phyloP scores from a whole-genome alignment of 1,284 basidiomycete genomes.

The Cryptococcus sp. region DNA sequence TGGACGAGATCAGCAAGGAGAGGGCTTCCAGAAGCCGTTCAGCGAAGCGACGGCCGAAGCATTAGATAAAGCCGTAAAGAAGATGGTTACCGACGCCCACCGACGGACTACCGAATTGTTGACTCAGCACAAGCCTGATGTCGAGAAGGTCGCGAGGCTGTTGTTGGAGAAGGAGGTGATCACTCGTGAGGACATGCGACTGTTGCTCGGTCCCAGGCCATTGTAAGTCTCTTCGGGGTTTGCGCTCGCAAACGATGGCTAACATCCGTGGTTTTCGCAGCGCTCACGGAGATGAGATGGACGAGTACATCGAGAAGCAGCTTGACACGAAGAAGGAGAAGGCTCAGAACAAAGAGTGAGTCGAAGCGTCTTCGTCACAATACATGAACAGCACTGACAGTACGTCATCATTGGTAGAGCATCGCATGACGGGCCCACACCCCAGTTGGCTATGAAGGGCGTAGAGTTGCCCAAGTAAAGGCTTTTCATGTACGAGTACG shows the following conservation, averaged over 20 bases:
- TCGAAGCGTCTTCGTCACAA: background rate
- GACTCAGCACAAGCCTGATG: conserved; percentile 77
- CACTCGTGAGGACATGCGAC: conserved; percentile 62
- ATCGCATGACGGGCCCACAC: conserved; percentile 7
- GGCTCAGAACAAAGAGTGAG: conserved; percentile 1
- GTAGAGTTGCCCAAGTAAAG: background rate
- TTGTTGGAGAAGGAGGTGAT: conserved; percentile 94
- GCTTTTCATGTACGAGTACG: too few species aligned
- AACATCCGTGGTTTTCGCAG: conserved; percentile 55
- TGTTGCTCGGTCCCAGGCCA: conserved; percentile 41
- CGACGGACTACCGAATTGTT: conserved; percentile 80
- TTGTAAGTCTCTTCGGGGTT: conserved; percentile 44
- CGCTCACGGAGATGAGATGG: conserved; percentile 81
- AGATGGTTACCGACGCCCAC: conserved; percentile 91
- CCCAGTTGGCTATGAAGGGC: conserved; percentile 25
- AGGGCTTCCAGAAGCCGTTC: conserved; percentile 95
- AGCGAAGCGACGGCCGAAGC: conserved; percentile 95
- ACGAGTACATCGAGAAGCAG: conserved; percentile 76
- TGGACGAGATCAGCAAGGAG: conserved; percentile 75
- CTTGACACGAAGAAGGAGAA: conserved; percentile 43
- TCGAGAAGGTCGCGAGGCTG: conserved; percentile 90
- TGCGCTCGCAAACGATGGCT: background rate
- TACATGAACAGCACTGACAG: background rate
- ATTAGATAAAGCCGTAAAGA: conserved; percentile 83
- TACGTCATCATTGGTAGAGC: background rate